Base-by-base conservation (phyloP, 1,139 yeast species). In the Diutina catenulata region DNA sequence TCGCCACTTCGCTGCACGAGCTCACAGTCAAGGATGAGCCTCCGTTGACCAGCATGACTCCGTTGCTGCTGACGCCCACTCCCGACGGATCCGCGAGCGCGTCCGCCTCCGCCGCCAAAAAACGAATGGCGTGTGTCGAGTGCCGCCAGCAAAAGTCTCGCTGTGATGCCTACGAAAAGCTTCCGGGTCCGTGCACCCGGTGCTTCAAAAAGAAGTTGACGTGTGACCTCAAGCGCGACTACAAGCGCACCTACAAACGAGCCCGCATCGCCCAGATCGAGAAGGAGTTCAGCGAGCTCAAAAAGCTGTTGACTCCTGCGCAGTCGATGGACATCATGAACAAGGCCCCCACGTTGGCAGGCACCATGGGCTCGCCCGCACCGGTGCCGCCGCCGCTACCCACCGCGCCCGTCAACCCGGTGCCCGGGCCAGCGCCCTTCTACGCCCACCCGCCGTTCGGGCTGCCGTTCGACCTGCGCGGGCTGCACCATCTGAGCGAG, bases 121-220 rank as follows among this genome's bases (percentile, higher is more conserved):
- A 31, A 19, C 35, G 35, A 7, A 25, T 87, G 55, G 97, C 97
- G 0, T 91, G 98, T 62, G 87, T 84, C 2, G 95, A 88, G 52
- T 91, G 98, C 53, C 72, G 98, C 15, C 98, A 91, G 56, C 98
- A 91, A 54, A 91, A 91, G 58, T 57, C 91, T 20, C 74, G 80
- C 46, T 91, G 97, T 59, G 94, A 86, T 55, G 94, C 95, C 8
- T 76, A 71, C 44, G 87, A 80, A 43, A 68, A 64, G 40, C 74
- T 76, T 33, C 95, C 95, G 0, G 64, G 65, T n/a, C 82, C 95
- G 1, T 91, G 98, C 51, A 64, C 88, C 0, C 63, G 95, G 44
- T 91, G 97, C 54, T 51, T 60, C 11, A 82, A 81, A 53, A 76
- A 83, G 49, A 72, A 74, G 7, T 64, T 81, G 5, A 64, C 65